Evolutionary conservation across 208 protist species (phyloP).

Genomic region (Strigomonas culicis): DNA sequence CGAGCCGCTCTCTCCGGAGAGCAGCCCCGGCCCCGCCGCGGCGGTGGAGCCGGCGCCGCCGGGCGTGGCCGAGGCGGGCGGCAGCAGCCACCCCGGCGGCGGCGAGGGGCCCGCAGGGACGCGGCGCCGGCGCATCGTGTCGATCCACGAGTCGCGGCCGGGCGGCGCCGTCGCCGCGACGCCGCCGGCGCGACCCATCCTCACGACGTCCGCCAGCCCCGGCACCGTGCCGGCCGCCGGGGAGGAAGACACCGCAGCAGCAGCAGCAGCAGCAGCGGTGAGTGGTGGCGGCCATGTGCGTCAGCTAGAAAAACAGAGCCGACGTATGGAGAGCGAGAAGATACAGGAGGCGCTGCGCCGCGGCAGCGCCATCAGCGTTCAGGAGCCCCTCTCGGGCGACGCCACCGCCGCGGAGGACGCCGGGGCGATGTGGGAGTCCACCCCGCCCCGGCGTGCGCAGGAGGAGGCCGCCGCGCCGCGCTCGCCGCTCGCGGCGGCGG

Average conservation of each 20-base stretch:
- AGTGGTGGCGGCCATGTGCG: not conserved
- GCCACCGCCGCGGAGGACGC: not conserved
- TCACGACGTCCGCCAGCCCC: not conserved
- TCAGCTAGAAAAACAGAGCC: conserved; percentile 1
- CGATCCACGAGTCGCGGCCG: not conserved
- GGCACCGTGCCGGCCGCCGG: not conserved
- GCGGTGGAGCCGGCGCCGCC: not conserved
- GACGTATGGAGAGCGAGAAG: not conserved
- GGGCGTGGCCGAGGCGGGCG: not conserved
- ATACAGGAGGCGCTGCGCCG: conserved; percentile 9
- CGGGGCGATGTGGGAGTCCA: too few species aligned
- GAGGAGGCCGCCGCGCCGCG: too few species aligned
- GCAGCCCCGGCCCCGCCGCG: not conserved
- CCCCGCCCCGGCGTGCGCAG: too few species aligned
- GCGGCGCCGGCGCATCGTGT: not conserved
- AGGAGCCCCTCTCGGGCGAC: not conserved
- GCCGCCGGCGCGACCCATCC: not conserved
- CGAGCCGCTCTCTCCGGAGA: not conserved
- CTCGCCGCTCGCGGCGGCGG: not conserved
- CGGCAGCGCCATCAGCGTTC: not conserved
- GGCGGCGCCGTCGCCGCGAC: not conserved
- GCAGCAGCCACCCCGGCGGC: not conserved
- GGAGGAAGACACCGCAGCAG: not conserved
- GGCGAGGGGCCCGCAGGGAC: not conserved
- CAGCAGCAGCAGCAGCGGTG: conserved; percentile 1